Percentiles rank a stretch among this genome's conserved stretches.
Conservation (phyloP, 257 asterid genomes). For the Apocynum venetum region DNA sequence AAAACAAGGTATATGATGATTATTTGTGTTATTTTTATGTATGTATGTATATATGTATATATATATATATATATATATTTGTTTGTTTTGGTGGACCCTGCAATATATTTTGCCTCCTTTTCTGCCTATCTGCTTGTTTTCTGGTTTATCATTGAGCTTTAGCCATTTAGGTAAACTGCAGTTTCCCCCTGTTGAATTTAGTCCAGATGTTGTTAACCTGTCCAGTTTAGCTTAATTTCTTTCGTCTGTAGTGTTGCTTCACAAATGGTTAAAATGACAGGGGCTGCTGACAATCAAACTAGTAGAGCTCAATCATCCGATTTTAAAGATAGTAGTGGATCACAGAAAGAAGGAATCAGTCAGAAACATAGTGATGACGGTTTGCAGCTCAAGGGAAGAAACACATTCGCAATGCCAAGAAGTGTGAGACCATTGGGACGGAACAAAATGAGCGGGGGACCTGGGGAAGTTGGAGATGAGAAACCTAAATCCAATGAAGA, state of each 20-base stretch:
- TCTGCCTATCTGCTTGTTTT: neutral
- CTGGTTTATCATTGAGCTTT: neutral
- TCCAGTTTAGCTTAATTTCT: neutral
- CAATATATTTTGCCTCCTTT: too few species aligned
- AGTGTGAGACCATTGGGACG: slow-evolving; percentile 63
- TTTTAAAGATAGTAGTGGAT: slow-evolving; percentile 30
- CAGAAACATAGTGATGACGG: slow-evolving; percentile 29
- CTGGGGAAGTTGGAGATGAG: slow-evolving; percentile 45
- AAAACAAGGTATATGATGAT: slow-evolving; percentile 36
- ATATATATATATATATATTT: neutral
- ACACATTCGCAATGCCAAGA: slow-evolving; percentile 88
- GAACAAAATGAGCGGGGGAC: slow-evolving; percentile 31
- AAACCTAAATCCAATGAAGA: slow-evolving; percentile 85
- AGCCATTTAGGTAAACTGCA: neutral
- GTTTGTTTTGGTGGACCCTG: too few species aligned
- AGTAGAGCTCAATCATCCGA: slow-evolving; percentile 11
- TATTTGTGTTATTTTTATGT: neutral
- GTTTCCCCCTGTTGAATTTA: neutral
- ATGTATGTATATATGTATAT: neutral
- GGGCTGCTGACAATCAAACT: slow-evolving; percentile 24
- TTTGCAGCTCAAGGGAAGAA: slow-evolving; percentile 57
- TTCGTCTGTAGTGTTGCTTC: neutral
- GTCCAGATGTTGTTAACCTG: neutral
- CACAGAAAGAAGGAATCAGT: slow-evolving; percentile 20
- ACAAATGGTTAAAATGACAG: slow-evolving; percentile 25